Evolutionary conservation across 768 basidiomycete species (phyloP), one percentile per base, ranked within the genome.

Genomic region (Psilocybe subaeruginosa): DNA sequence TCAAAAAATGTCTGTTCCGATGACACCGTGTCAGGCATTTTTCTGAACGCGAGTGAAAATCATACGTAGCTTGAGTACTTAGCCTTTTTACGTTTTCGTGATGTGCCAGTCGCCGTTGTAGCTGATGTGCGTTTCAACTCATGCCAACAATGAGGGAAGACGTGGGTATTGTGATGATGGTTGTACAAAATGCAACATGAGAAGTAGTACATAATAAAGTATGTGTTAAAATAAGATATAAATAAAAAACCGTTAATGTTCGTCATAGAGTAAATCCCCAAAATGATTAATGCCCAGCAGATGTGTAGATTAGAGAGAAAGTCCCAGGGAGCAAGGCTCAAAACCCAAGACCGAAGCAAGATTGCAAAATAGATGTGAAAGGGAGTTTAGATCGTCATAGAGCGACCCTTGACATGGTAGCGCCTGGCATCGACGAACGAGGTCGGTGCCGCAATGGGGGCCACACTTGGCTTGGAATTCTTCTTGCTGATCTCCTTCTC

Each of bases 341-440:
- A 1, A 7, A 43, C 6, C 41, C 41, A 35, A 35, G 33, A 35
- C 0, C 41, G 23, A 23, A 23, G 7, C 41, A 43, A 43, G 4
- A 16, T 12, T 1, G 0, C 33, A 35, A 35, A 43, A 16, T 5
- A 43, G 14, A 12, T 0, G 14, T 1, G n/a, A 43, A 14, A 16
- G 41, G 2, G n/a, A 12, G 19, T 56, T 66, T 63, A 73, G 43
- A 73, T 65, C 7, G 70, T 64, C 59, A 65, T 72, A 12, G 72
- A 71, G 35, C 72, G 70, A n/a, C 39, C 60, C 31, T 67, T 71
- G 62, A 58, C 58, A 12, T 39, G 66, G 48, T 51, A 39, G 45
- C 70, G 66, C 37, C 64, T 69, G n/a, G 61, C 62, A 48, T 68
- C 67, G 52, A 64, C 66, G 55, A 65, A 69, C 29, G 63, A 65